Conservation (phyloP, 805 yeast species). For the Cephaloascus albidus region DNA sequence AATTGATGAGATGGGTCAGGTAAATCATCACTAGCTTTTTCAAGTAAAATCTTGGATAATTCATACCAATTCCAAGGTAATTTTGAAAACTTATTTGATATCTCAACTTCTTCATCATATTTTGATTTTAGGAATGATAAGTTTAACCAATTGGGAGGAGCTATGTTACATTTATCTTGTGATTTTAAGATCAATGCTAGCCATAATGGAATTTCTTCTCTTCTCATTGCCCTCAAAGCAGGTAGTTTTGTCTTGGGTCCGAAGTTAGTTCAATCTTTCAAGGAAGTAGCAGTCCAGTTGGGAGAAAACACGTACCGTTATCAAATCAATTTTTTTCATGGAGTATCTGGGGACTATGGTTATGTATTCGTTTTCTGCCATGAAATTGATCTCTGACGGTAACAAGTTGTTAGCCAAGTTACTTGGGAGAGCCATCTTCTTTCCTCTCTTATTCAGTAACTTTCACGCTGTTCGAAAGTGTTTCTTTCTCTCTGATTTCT, state of each 20-base stretch:
- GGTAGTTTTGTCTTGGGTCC: conserved; percentile 47
- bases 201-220: conserved; percentile 77
- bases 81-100: conserved; percentile 50
- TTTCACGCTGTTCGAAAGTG: not conserved
- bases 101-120: conserved; percentile 57
- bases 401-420: conserved; percentile 46
- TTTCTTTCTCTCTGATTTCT: too few relatives aligned
- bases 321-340: conserved; percentile 53
- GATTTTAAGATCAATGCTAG: conserved; percentile 72
- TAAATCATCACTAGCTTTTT: conserved; percentile 71
- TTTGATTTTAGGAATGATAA: conserved; percentile 40
- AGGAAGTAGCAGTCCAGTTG: too few relatives aligned
- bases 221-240: conserved; percentile 53
- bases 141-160: conserved; percentile 81
- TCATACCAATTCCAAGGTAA: conserved; percentile 92
- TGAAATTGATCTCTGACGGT: conserved; percentile 72
- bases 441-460: not conserved
- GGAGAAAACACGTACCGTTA: conserved; percentile 39
- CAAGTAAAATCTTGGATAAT: conserved; percentile 57
- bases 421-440: conserved; percentile 54
- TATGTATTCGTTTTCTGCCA: conserved; percentile 73
- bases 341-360: conserved; percentile 73
- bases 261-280: too few relatives aligned
- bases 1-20: conserved; percentile 63
- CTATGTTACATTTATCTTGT: conserved; percentile 78